Base-by-base conservation (phyloP, 176 grass and related monocot genomes). In the Poa annua region DNA sequence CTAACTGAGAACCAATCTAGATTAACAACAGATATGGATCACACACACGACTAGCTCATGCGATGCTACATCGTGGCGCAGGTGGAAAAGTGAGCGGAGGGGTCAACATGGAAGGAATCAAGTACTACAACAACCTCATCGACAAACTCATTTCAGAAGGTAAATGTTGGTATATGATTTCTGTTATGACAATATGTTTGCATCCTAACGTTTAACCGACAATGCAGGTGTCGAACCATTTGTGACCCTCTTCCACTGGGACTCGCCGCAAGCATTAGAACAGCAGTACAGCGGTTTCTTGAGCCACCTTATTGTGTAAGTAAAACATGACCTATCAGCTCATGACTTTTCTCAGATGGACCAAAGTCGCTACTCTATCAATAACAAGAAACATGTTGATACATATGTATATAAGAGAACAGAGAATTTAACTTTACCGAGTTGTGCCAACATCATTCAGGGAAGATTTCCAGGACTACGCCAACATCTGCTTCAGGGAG, bases 171-270 rank as follows among this genome's bases (percentile, higher is more conserved):
- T 48, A 14, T 16, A 44, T 59, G 22, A 17, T 85, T 85, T 48
- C 13, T 41, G 34, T 12, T 67, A 65, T 85, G 39, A 52, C 3
- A 57, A 72, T 57, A 6, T 50, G 1, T 66, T 41, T 26, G 9
- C 47, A 67, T 59, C 38, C 77, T 83, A 63, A 83, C 24, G 13
- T 74, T 12, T 74, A 57, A 76, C 6, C 8, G 80, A 51, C 22
- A 84, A 81, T 84, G 74, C 83, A 98, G 91, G 94, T 15, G 14
- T 98, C 29, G 75, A 95, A 82, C 91, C 96, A 47, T 91, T 98
- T 19, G 89, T 93, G 47, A 95, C 96, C 54, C 91, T 98, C 80
- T 98, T 95, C 77, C 92, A 98, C 51, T 95, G 90, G 90, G 96
- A 98, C 85, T 90, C 83, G 47, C 92, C 96, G 11, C 92, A 98